Base-by-base conservation (phyloP, 2,329 filamentous ascomycete genomes). In the Pseudonectria foliicola region DNA sequence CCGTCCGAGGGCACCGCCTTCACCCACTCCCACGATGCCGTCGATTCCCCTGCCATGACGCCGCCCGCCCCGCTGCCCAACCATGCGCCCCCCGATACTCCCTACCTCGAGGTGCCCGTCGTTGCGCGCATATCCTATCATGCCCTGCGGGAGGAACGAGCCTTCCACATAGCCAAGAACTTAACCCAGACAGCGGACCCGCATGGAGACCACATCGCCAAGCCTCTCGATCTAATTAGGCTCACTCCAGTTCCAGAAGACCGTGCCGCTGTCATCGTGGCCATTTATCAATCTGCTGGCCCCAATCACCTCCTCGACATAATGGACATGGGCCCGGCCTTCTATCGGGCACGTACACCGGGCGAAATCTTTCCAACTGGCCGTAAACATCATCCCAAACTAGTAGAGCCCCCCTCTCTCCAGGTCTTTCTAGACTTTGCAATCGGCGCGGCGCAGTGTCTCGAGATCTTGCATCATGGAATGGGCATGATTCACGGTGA, bases 391-490 rank as follows among this genome's bases (percentile, higher is more conserved):
- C 57, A 67, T n/a, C 65, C 67, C 25, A 61, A 59, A 3, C 66
- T 78, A 2, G 67, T 68, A 13, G 68, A 74, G 13, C 73, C 77
- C 25, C 78, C 92, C 28, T 78, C 81, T 29, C 65, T 95, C 6
- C 71, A 82, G 30, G 70, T 77, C 12, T 95, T 95, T 52, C 71
- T 96, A 18, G 83, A 94, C 52, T 95, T 95, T 55, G 90, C 89
- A 21, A 85, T 95, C 39, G 89, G 89, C 15, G 85, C 89, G 2
- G 77, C 84, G 6, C 78, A 93, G 57, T 93, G 86, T 54, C 63
- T 94, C 31, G 89, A 95, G 59, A 79, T 93, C 30, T 65, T 96
- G n/a, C 90, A 96, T 52, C 88, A 95, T 60, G 81, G 84, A 7
- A 77, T 90, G 38, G 82, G 85, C 40, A 78, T 88, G 38, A 82